Evolutionary conservation across 805 yeast genomes (phyloP).

Genomic region (Kodamaea nitidulidarum): DNA sequence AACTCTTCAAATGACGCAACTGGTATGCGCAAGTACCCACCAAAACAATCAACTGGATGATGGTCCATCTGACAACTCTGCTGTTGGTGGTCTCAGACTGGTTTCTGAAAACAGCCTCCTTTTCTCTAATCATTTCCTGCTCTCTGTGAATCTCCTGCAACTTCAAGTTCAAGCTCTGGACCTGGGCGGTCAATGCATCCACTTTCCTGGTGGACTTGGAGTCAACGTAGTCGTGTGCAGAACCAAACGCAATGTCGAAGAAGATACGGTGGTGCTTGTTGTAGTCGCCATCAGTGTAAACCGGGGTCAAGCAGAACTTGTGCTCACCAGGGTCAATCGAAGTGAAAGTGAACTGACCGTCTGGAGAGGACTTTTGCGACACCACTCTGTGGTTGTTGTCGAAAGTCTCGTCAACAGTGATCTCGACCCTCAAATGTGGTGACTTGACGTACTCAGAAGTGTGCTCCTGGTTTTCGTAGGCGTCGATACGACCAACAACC

Average conservation of each 20-base stretch:
- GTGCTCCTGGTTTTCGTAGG: slow-evolving; percentile 53
- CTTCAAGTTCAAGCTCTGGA: slow-evolving; percentile 54
- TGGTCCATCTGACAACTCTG: slow-evolving; percentile 68
- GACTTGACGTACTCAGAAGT: slow-evolving; percentile 48
- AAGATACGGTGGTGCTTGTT: slow-evolving; percentile 62
- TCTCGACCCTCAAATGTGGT: slow-evolving; percentile 54
- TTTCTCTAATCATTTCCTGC: slow-evolving; percentile 65
- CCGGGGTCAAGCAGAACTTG: slow-evolving; percentile 63
- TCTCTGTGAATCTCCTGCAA: slow-evolving; percentile 59
- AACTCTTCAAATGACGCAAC: slow-evolving; percentile 68
- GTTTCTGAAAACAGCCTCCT: slow-evolving; percentile 75
- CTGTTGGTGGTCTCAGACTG: slow-evolving; percentile 72
- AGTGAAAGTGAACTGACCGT: slow-evolving; percentile 73
- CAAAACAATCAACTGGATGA: slow-evolving; percentile 66
- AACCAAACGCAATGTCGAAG: slow-evolving; percentile 70
- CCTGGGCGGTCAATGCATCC: slow-evolving; percentile 49
- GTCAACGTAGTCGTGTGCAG: slow-evolving; percentile 57
- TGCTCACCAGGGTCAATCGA: slow-evolving; percentile 85
- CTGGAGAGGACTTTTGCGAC: slow-evolving; percentile 55
- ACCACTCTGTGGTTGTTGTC: slow-evolving; percentile 80
- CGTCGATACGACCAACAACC: slow-evolving; percentile 71
- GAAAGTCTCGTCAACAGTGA: slow-evolving; percentile 71
- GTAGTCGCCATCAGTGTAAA: slow-evolving; percentile 66
- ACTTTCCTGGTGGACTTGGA: slow-evolving; percentile 54
- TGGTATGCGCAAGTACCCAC: slow-evolving; percentile 71